These are phyloP conservation scores for Galeopsis tetrahit DNA, from an alignment of 257 asterid species.

Conservation along the genomic window DNA sequence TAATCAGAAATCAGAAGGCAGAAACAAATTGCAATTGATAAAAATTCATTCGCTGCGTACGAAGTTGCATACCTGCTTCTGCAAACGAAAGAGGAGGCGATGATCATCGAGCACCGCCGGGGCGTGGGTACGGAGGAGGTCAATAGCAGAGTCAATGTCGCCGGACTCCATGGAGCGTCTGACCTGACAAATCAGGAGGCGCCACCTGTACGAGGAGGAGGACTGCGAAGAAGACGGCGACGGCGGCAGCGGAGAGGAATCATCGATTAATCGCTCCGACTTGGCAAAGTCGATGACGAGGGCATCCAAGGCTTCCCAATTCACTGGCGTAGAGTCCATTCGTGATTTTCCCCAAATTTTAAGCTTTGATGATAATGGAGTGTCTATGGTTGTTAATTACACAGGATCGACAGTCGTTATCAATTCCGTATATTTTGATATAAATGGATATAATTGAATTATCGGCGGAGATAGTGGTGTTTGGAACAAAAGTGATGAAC, in stretches of 20 bases:
- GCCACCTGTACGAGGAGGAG: constrained; percentile 70
- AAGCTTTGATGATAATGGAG: constrained; percentile 7
- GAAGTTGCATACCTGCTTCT: constrained; percentile 74
- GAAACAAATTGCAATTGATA: not conserved
- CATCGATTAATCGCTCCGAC: constrained; percentile 83
- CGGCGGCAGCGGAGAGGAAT: constrained; percentile 53
- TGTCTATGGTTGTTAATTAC: not conserved
- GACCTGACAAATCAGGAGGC: constrained; percentile 80
- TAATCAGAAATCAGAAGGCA: not conserved
- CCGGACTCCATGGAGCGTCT: constrained; percentile 79
- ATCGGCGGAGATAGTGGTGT: not conserved
- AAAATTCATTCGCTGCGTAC: not conserved
- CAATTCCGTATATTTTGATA: not conserved
- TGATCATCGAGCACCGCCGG: constrained; percentile 81
- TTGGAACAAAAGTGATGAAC: not conserved
- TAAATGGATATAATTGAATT: constrained; percentile 29
- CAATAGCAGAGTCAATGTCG: constrained; percentile 74
- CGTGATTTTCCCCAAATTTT: constrained; percentile 10
- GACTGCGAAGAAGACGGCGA: constrained; percentile 44
- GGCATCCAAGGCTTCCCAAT: constrained; percentile 96
- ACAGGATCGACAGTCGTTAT: not conserved
- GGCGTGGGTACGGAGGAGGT: constrained; percentile 68
- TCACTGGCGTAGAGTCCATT: constrained; percentile 77
- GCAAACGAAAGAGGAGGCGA: constrained; percentile 91
- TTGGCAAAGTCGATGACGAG: constrained; percentile 86